Conservation (phyloP, 2,329 filamentous ascomycete species). For the Atkinsonella hypoxylon region DNA sequence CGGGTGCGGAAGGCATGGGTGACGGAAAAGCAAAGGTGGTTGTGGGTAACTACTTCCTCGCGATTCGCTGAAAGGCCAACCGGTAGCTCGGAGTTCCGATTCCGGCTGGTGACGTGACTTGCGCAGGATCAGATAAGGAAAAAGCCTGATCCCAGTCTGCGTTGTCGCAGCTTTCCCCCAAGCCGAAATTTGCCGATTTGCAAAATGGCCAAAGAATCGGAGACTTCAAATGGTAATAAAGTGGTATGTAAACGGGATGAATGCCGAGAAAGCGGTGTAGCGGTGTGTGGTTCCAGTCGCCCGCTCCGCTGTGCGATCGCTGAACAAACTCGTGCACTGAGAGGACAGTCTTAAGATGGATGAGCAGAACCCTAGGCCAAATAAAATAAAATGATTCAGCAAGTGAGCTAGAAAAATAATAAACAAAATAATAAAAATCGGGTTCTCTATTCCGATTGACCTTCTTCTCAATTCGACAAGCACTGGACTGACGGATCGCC, state of each 20-base stretch:
- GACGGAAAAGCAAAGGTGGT: conserved; percentile 6
- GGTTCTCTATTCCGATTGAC: neutral
- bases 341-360: neutral
- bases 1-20: conserved; percentile 14
- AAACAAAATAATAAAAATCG: too few species aligned
- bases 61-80: conserved; percentile 6
- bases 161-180: neutral
- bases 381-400: neutral
- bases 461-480: neutral
- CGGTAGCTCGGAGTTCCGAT: conserved; percentile 18
- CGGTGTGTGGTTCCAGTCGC: too few species aligned
- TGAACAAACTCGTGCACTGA: neutral
- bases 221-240: neutral
- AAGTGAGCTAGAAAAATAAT: neutral
- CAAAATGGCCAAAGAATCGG: neutral
- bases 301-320: neutral
- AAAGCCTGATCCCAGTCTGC: neutral
- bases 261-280: neutral
- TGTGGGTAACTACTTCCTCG: neutral
- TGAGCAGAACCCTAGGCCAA: neutral
- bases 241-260: neutral
- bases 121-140: conserved; percentile 7
- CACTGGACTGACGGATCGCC: neutral
- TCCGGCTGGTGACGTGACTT: conserved; percentile 3
- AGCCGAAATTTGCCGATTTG: neutral